A percentile compares a stretch with the other conserved stretches of the same genome.
phyloP scores from a whole-genome alignment of 345 rosid genomes.

The Cardamine occulta region DNA sequence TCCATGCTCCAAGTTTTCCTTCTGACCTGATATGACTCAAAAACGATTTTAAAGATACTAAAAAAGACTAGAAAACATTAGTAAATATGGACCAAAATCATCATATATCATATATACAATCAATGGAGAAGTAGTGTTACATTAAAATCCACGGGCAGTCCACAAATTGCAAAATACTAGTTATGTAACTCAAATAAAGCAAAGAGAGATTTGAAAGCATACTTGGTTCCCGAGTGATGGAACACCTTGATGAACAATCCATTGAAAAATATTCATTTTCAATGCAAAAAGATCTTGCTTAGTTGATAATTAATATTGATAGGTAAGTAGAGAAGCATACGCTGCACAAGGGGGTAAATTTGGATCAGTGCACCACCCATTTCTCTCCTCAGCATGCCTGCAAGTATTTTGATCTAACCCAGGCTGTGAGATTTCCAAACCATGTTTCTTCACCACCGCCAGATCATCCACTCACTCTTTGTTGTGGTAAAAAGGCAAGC shows the following conservation, averaged over 20 bases:
- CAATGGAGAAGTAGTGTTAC: slow-evolving; percentile 4
- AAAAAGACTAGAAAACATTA: no score
- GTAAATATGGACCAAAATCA: no score
- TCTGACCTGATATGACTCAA: no score
- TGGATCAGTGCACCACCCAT: slow-evolving; percentile 83
- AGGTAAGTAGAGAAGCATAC: slow-evolving; percentile 52
- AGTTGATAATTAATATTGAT: not conserved
- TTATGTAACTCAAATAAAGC: not conserved
- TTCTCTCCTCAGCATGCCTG: slow-evolving; percentile 80
- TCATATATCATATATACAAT: no score
- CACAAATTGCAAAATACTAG: not conserved
- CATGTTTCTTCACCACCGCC: slow-evolving; percentile 74
- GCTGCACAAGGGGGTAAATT: slow-evolving; percentile 96
- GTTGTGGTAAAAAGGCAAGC: not conserved
- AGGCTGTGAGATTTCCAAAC: slow-evolving; percentile 95
- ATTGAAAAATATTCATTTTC: slow-evolving; percentile 43
- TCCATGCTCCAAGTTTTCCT: no score
- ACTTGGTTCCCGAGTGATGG: slow-evolving; percentile 81
- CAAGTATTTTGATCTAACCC: slow-evolving; percentile 64
- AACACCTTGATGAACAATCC: slow-evolving; percentile 69
- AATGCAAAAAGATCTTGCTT: not conserved
- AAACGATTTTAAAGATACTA: no score
- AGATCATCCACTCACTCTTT: slow-evolving; percentile 51
- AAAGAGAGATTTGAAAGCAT: slow-evolving; percentile 15
- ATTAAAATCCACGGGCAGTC: not conserved